These are phyloP conservation scores for Aureobasidium leucospermi DNA, from an alignment of 2,329 filamentous ascomycete genomes.

Conservation along the genomic window DNA sequence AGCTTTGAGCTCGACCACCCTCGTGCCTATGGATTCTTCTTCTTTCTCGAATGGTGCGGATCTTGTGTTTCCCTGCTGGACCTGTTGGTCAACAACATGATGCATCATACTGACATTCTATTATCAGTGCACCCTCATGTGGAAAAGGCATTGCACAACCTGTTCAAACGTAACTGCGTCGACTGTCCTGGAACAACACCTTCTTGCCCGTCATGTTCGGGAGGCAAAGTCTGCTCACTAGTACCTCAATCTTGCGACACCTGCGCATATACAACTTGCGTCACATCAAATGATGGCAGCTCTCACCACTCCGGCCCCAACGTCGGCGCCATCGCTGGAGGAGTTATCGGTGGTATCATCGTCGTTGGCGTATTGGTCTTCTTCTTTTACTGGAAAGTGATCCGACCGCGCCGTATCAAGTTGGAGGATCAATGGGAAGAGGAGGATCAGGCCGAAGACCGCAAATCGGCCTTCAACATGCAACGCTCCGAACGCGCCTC, in stretches of 20 bases:
- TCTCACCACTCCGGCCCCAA: conserved; percentile 49
- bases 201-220: conserved; percentile 52
- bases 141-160: conserved; percentile 22
- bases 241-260: conserved; percentile 50
- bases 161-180: conserved; percentile 52
- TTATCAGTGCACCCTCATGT: conserved; percentile 10
- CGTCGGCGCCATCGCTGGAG: conserved; percentile 80
- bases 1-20: background rate
- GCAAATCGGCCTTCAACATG: conserved; percentile 18
- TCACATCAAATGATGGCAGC: conserved; percentile 34
- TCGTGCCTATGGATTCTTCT: background rate
- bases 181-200: conserved; percentile 47
- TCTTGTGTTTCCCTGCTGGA: background rate
- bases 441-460: conserved; percentile 50
- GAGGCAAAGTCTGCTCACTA: conserved; percentile 52
- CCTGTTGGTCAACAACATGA: background rate
- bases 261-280: conserved; percentile 54
- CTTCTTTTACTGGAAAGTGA: conserved; percentile 78
- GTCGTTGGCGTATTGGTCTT: conserved; percentile 68
- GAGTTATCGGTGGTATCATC: conserved; percentile 78
- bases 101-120: conserved; percentile 1
- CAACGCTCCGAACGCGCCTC: conserved; percentile 53
- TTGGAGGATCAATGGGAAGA: conserved; percentile 46
- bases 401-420: conserved; percentile 69
- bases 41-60: conserved; percentile 5